A percentile compares a stretch with the other conserved stretches of the same genome.
Conservation (phyloP, 1,139 yeast genomes). For the Suzukiozyma palmioleophila region DNA sequence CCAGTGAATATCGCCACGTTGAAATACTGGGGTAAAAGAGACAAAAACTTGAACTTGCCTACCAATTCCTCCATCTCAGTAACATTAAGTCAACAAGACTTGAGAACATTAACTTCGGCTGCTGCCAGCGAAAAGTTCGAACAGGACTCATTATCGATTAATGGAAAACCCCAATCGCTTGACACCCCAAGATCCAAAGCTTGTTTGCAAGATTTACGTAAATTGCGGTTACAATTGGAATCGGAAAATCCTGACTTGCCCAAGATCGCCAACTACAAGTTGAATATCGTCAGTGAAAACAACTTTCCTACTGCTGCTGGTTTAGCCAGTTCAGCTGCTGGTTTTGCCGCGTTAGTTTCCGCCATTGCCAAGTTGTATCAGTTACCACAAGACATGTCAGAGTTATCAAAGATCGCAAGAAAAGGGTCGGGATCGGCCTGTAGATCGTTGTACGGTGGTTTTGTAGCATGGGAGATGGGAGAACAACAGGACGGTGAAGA, state of each 20-base stretch:
- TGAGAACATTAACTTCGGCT: conserved; percentile 88
- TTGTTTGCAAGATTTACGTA: conserved; percentile 73
- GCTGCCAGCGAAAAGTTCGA: conserved; percentile 56
- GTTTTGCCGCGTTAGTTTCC: conserved; percentile 90
- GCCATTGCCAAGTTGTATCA: conserved; percentile 80
- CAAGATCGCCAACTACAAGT: conserved; percentile 56
- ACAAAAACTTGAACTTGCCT: conserved; percentile 79
- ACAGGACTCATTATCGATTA: conserved; percentile 75
- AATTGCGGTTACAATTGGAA: conserved; percentile 57
- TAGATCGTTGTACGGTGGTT: conserved; percentile 94
- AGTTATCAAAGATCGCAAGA: conserved; percentile 88
- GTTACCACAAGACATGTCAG: conserved; percentile 77
- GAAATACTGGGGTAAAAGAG: conserved; percentile 98
- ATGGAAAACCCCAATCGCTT: conserved; percentile 68
- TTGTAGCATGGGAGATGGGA: conserved; percentile 99
- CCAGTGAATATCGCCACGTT: conserved; percentile 97
- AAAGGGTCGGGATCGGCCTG: conserved; percentile 99
- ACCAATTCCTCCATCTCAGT: conserved; percentile 95
- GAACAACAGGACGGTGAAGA: conserved; percentile 65
- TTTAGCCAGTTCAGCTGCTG: conserved; percentile 95
- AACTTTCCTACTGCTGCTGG: conserved; percentile 99
- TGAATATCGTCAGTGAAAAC: conserved; percentile 87
- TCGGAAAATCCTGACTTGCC: conserved; percentile 46
- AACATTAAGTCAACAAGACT: conserved; percentile 83
- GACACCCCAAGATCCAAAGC: conserved; percentile 70